Conservation (phyloP, 768 basidiomycete species). For the Tulasnella sp. region DNA sequence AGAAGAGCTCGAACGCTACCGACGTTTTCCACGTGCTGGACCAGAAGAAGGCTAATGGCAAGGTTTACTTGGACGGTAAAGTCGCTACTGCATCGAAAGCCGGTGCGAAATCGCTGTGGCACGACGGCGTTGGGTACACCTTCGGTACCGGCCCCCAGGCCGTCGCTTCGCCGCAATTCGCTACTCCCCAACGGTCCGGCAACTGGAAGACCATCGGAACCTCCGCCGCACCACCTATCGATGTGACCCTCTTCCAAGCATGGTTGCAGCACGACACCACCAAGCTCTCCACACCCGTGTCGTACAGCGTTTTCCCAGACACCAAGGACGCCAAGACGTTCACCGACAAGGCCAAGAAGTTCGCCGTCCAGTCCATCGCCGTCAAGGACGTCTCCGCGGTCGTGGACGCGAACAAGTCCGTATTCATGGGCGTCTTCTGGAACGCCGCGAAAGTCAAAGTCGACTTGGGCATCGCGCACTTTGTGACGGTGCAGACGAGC, state of each 20-base stretch:
- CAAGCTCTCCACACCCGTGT: constrained; percentile 36
- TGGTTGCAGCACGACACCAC: constrained; percentile 48
- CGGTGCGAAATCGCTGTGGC: constrained; percentile 50
- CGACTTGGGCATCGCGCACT: background rate
- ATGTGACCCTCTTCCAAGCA: constrained; percentile 62
- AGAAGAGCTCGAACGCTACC: constrained; percentile 36
- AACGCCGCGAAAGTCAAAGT: constrained; percentile 40
- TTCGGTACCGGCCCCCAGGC: constrained; percentile 38
- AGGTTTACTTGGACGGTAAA: constrained; percentile 44
- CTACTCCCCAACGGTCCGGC: constrained; percentile 47
- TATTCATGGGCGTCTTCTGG: constrained; percentile 56
- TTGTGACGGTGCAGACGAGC: constrained; percentile 22
- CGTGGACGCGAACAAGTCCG: constrained; percentile 44
- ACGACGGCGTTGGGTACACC: constrained; percentile 60
- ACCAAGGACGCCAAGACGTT: constrained; percentile 33
- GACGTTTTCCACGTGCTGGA: constrained; percentile 64
- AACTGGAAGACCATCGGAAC: constrained; percentile 62
- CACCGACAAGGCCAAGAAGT: constrained; percentile 27
- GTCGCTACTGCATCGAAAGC: constrained; percentile 29
- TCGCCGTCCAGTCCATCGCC: constrained; percentile 39
- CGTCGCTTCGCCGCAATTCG: constrained; percentile 29
- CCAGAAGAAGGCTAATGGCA: constrained; percentile 49
- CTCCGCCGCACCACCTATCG: constrained; percentile 54
- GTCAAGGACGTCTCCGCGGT: constrained; percentile 51
- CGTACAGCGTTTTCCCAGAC: constrained; percentile 58